A percentile compares a stretch with the other conserved stretches of the same genome.
These are phyloP conservation scores for Rosellinia necatrix DNA, from an alignment of 2,329 filamentous ascomycete species.

Conservation along the genomic window DNA sequence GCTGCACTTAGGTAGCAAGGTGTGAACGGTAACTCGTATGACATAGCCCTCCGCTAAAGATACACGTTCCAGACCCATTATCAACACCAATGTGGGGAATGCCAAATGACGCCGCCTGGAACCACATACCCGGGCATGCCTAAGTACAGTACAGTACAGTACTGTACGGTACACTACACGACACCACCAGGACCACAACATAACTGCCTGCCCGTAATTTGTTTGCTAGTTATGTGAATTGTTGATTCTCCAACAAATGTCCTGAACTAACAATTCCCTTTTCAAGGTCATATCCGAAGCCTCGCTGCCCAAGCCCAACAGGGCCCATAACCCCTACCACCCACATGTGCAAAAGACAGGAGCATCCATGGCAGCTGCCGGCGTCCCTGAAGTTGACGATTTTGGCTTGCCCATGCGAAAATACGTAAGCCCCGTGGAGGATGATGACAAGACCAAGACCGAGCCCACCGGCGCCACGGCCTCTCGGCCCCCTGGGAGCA, in stretches of 20 bases:
- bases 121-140: too few species aligned
- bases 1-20: not conserved
- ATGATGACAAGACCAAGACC: conserved; percentile 11
- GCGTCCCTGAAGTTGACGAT: conserved; percentile 63
- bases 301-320: conserved; percentile 34
- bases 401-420: conserved; percentile 70
- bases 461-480: conserved; percentile 13
- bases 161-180: conserved; percentile 16
- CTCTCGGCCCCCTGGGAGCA: not conserved
- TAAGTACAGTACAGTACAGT: too few species aligned
- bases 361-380: conserved; percentile 40
- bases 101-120: not conserved
- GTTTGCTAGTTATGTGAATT: too few species aligned
- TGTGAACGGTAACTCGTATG: not conserved
- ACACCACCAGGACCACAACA: conserved; percentile 5
- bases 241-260: conserved; percentile 12
- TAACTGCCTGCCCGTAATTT: too few species aligned
- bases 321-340: conserved; percentile 21
- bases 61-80: conserved; percentile 17
- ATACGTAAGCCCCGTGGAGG: conserved; percentile 43
- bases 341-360: conserved; percentile 39
- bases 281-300: conserved; percentile 8
- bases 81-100: conserved; percentile 12
- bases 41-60: too few species aligned
- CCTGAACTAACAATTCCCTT: conserved; percentile 20